Evolutionary conservation across 2,329 filamentous ascomycete species (phyloP), one percentile per base, ranked within the genome.

Genomic region (Tympanopsis confertula): DNA sequence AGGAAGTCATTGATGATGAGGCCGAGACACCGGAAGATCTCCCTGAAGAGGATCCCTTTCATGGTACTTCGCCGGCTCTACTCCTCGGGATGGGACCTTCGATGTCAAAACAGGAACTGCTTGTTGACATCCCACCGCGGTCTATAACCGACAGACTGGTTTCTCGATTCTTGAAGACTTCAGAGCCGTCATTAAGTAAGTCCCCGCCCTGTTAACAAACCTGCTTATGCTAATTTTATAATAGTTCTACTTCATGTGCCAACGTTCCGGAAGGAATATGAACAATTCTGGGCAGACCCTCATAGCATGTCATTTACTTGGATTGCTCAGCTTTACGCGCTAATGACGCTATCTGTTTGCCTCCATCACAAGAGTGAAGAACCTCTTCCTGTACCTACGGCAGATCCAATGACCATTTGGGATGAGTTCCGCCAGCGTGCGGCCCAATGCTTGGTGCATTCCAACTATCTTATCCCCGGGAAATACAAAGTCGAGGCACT

Each of bases 401-500:
- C 10, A n/a, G 24, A 28, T n/a, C 24, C 10, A 10, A 10, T 28
- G 24, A n/a, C n/a, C 24, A n/a, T n/a, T n/a, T 74, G 75, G 10
- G 62, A 67, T 13, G 70, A 79, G 44, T 89, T 83, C 50, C 71
- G 82, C 18, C 55, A 79, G 39, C 69, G 83, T 36, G 86, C 83
- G 5, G 83, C 86, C 5, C 84, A 91, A 57, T 87, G 82, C 47
- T 66, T 91, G 19, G 66, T 85, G 12, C 71, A 79, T 39, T 80
- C 79, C 7, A 83, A 89, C 51, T 87, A 87, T 51, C 87, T 82
- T 1, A 81, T 79, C 45, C 80, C 82, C 1, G 71, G 75, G 20
- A 74, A 80, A 41, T 74, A 85, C 54, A 86, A 83, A 5, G 69
- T 88, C n/a, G 84, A 89, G 55, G 84, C 83, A 0, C 69, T 88